Evolutionary conservation across 192 early-diverging fungal genomes (phyloP).

Genomic region (Entomortierella lignicola): DNA sequence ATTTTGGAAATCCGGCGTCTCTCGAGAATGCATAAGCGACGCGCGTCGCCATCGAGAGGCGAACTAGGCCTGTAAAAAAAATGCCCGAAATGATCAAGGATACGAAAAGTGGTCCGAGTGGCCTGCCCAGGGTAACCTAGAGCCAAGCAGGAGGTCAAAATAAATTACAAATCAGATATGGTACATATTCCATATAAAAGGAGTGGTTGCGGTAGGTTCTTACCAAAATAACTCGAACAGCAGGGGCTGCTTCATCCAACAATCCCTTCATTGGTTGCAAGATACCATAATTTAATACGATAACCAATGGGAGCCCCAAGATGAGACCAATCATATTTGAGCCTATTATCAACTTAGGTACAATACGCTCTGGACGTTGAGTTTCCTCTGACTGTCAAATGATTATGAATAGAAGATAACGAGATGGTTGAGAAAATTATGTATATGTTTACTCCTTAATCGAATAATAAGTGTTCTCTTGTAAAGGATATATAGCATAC

Average conservation of each 20-base stretch:
- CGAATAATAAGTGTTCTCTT: neutral
- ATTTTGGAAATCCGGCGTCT: slow-evolving; percentile 40
- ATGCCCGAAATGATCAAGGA: slow-evolving; percentile 19
- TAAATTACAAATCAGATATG: neutral
- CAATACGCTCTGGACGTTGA: slow-evolving; percentile 19
- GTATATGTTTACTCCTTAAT: neutral
- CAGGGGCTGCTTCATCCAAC: slow-evolving; percentile 33
- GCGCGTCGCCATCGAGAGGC: slow-evolving; percentile 19
- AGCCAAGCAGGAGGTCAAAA: no score
- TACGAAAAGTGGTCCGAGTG: slow-evolving; percentile 1
- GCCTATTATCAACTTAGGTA: slow-evolving; percentile 23
- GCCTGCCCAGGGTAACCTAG: slow-evolving; percentile 8
- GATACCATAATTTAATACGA: slow-evolving; percentile 25
- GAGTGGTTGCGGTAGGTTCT: no score
- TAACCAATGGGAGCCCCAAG: slow-evolving; percentile 24
- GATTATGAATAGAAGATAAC: neutral
- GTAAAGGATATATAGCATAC: neutral
- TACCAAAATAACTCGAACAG: slow-evolving; percentile 36
- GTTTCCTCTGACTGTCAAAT: slow-evolving; percentile 25
- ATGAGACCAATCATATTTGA: slow-evolving; percentile 22
- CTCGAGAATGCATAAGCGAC: slow-evolving; percentile 35
- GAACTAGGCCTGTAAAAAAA: slow-evolving; percentile 29
- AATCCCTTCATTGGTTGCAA: slow-evolving; percentile 35
- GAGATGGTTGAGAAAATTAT: neutral
- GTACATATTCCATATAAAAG: no score